These are phyloP conservation scores for Aspergillus ochraceus DNA, from an alignment of 2,329 filamentous ascomycete genomes.

Conservation along the genomic window DNA sequence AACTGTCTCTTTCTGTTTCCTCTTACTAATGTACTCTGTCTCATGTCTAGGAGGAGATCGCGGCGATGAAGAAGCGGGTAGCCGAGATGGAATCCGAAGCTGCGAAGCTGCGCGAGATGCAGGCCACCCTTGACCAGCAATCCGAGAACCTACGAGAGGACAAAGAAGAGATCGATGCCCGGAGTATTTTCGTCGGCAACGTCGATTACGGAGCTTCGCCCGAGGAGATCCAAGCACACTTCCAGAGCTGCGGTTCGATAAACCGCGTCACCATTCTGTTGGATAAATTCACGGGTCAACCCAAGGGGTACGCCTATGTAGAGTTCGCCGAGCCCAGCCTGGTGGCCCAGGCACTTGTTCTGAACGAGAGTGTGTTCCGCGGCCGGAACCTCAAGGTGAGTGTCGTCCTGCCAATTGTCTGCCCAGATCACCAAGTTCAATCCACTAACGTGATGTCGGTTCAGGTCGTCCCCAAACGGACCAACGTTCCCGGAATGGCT, in stretches of 20 bases:
- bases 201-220: slow-evolving; percentile 97
- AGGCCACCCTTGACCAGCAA: slow-evolving; percentile 80
- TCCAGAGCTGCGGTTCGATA: slow-evolving; percentile 95
- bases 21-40: slow-evolving; percentile 8
- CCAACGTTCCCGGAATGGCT: slow-evolving; percentile 92
- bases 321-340: slow-evolving; percentile 94
- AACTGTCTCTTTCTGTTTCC: neutral
- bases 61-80: slow-evolving; percentile 81
- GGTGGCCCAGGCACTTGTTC: slow-evolving; percentile 86
- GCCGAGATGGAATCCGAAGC: slow-evolving; percentile 91
- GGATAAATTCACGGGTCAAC: slow-evolving; percentile 98
- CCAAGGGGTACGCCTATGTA: slow-evolving; percentile 99
- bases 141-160: slow-evolving; percentile 81
- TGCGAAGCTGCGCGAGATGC: slow-evolving; percentile 83
- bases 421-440: neutral
- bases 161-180: slow-evolving; percentile 91
- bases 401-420: neutral
- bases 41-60: slow-evolving; percentile 67
- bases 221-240: slow-evolving; percentile 97
- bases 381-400: slow-evolving; percentile 90
- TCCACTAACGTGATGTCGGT: slow-evolving; percentile 30
- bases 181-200: slow-evolving; percentile 97
- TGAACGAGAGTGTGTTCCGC: slow-evolving; percentile 96
- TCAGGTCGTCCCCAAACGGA: slow-evolving; percentile 85
- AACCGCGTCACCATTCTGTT: slow-evolving; percentile 96